Evolutionary conservation across 768 basidiomycete species (phyloP), one percentile per base, ranked within the genome.

Genomic region (Phaeotremella fagi): DNA sequence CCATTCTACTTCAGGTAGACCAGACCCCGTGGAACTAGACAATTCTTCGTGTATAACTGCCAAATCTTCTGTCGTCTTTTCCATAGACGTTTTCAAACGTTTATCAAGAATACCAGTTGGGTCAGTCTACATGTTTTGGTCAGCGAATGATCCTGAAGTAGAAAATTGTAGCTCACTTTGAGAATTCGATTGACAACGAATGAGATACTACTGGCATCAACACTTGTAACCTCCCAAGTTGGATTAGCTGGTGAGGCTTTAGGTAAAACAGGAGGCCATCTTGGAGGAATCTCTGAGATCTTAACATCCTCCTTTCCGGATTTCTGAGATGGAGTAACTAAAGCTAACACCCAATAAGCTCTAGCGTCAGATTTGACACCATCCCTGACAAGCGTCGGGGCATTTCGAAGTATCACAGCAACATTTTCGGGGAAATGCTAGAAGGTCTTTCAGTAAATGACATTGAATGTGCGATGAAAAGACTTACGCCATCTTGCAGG

Each of bases 1-100:
- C 92, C 91, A 98, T 50, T 89, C 88, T 3, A 85, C 81, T 71
- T 99, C 95, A 1, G 82, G 80, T 14, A 90, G 75, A 4, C 55
- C 61, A 2, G 61, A 61, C 6, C 75, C 70, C n/a, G n/a, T n/a
- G n/a, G n/a, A n/a, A 0, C 54, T 38, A 1, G 59, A 52, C 3
- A 62, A 54, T n/a, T 87, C 84, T 15, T 77, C 68, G 15, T 82
- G 76, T 2, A 85, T 58, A 1, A 50, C 65, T 38, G 80, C 77
- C 12, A 94, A 76, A 6, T 77, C 74, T n/a, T 63, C 43, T 5
- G 58, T 52, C 11, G 58, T 58, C 46, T 61, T 61, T 4, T 76
- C 66, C 23, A 82, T 76, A 2, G 80, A 81, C 11, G 83, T 81
- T 14, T 80, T 79, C 79, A 88, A 83, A 63, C 83, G 84, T 9